phyloP scores from a whole-genome alignment of 1,284 basidiomycete species.

The Cryptococcus sp. region DNA sequence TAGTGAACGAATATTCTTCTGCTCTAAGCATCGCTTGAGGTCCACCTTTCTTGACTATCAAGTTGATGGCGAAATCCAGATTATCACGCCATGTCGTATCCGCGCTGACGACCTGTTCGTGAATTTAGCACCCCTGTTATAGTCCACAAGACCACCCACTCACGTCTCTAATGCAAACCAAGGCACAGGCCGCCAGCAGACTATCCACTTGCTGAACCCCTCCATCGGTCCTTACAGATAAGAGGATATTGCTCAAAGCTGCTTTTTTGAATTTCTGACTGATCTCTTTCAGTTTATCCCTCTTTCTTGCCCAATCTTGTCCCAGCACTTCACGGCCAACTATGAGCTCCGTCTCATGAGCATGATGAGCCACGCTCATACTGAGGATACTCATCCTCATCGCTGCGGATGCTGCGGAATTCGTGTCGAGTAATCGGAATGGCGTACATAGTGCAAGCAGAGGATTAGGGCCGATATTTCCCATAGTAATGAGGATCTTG shows the following conservation, averaged over 20 bases:
- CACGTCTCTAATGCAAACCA: conserved; percentile 34
- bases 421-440: conserved; percentile 26
- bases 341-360: conserved; percentile 17
- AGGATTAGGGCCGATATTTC: conserved; percentile 33
- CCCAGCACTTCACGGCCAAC: conserved; percentile 6
- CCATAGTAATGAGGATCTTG: conserved; percentile 31
- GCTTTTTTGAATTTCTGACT: conserved; percentile 24
- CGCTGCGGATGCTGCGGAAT: conserved; percentile 26
- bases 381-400: conserved; percentile 35
- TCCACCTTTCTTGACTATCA: conserved; percentile 28
- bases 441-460: conserved; percentile 29
- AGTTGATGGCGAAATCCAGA: conserved; percentile 32
- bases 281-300: conserved; percentile 15
- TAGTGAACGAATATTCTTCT: conserved; percentile 23
- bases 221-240: conserved; percentile 16
- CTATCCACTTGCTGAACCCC: conserved; percentile 16
- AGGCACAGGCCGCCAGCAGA: conserved; percentile 29
- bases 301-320: conserved; percentile 11
- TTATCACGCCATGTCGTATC: conserved; percentile 33
- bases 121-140: neutral
- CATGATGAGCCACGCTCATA: conserved; percentile 24
- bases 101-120: conserved; percentile 18
- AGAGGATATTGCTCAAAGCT: conserved; percentile 23
- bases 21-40: conserved; percentile 27
- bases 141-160: neutral